phyloP scores from a whole-genome alignment of 768 basidiomycete species.

The Pleurotus sapidus region DNA sequence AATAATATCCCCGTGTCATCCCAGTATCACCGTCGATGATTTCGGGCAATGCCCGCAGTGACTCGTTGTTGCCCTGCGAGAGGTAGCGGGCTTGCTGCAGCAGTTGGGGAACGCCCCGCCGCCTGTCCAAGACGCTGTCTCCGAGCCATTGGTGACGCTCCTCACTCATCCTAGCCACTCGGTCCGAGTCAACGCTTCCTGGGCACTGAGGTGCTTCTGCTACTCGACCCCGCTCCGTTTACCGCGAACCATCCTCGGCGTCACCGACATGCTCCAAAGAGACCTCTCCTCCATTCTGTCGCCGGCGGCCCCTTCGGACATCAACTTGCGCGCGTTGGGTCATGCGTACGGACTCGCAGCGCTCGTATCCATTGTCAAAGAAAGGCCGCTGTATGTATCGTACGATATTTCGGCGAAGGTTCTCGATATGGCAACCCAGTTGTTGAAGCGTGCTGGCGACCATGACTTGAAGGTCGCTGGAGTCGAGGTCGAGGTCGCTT shows the following conservation, averaged over 20 bases:
- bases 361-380: constrained; percentile 81
- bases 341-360: constrained; percentile 90
- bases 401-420: constrained; percentile 91
- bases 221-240: constrained; percentile 84
- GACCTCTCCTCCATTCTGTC: constrained; percentile 74
- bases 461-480: constrained; percentile 83
- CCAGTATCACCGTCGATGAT: too few species aligned
- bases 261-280: constrained; percentile 81
- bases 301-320: constrained; percentile 69
- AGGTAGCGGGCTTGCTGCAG: constrained; percentile 82
- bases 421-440: constrained; percentile 84
- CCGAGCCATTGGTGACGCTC: constrained; percentile 82
- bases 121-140: constrained; percentile 85
- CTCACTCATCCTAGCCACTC: constrained; percentile 85
- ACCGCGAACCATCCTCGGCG: constrained; percentile 70
- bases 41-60: too few species aligned
- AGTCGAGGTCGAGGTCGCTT: constrained; percentile 89
- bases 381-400: constrained; percentile 89
- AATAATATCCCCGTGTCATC: too few species aligned
- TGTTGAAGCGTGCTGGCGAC: constrained; percentile 88
- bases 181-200: constrained; percentile 83
- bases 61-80: constrained; percentile 75
- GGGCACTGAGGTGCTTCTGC: constrained; percentile 89
- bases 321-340: constrained; percentile 72
- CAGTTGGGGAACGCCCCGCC: constrained; percentile 92